Evolutionary conservation across 1,284 basidiomycete species (phyloP).

Genomic region (Naganishia sp.): DNA sequence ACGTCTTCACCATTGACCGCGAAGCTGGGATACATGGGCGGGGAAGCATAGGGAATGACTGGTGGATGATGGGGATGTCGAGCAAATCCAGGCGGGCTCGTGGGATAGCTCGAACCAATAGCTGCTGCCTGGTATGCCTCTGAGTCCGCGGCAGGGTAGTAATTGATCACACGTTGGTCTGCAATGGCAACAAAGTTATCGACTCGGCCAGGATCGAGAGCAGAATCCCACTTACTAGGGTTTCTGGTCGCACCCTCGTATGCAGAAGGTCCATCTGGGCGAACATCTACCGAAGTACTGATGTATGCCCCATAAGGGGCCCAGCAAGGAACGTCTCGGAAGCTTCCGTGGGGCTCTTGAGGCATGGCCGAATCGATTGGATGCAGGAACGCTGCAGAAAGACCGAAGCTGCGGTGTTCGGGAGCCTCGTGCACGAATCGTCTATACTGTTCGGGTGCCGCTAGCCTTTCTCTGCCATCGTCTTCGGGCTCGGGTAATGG

Average conservation of each 20-base stretch:
- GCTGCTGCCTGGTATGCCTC: background rate
- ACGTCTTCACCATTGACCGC: slow-evolving; percentile 10
- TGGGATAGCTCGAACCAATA: background rate
- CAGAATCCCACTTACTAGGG: too few relatives aligned
- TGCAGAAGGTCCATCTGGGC: too few relatives aligned
- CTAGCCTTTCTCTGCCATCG: too few relatives aligned
- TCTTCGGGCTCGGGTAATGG: too few relatives aligned
- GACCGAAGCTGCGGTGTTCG: background rate
- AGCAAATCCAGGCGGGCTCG: background rate
- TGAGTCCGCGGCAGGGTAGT: slow-evolving; percentile 3
- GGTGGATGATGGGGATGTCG: background rate
- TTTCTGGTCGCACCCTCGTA: too few relatives aligned
- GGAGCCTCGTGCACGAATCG: too few relatives aligned
- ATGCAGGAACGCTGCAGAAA: background rate
- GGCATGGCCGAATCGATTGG: background rate
- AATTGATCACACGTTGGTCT: background rate
- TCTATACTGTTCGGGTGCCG: too few relatives aligned
- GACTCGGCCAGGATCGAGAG: too few relatives aligned
- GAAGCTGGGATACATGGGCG: slow-evolving; percentile 14
- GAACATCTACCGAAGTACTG: too few relatives aligned
- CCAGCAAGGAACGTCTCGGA: background rate
- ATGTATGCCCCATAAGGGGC: background rate
- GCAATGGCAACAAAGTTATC: too few relatives aligned
- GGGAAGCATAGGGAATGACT: background rate
- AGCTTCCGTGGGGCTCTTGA: background rate